These are phyloP conservation scores for Diaporthe sp. DNA, from an alignment of 2,329 filamentous ascomycete species.

Conservation along the genomic window DNA sequence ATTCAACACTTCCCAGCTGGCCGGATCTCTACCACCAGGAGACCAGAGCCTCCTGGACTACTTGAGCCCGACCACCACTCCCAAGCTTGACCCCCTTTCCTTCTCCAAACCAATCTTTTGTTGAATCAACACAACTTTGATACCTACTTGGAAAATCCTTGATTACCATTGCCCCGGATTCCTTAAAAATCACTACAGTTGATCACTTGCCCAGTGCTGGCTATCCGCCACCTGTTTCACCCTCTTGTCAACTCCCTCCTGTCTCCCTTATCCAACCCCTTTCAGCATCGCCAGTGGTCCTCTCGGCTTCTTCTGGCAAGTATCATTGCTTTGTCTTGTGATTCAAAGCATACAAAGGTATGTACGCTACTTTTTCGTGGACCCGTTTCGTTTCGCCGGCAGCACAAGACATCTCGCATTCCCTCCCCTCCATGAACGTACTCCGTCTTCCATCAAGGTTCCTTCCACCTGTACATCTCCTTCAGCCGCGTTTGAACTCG, in stretches of 20 bases:
- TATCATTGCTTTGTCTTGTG: no score
- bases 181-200: neutral
- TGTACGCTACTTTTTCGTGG: neutral
- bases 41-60: neutral
- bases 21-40: neutral
- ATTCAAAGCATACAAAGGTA: neutral
- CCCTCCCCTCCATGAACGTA: no score
- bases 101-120: neutral
- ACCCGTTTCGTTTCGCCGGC: neutral
- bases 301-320: no score
- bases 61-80: neutral
- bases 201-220: neutral
- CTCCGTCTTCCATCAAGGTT: no score
- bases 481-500: no score
- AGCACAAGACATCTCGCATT: no score
- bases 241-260: no score
- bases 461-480: no score
- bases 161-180: neutral
- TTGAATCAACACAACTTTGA: neutral
- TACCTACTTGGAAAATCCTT: neutral
- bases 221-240: neutral
- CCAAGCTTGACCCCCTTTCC: neutral
- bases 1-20: neutral
- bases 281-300: no score
- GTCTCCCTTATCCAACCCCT: no score